Base-by-base conservation (phyloP, 148 eudicot genomes). In the Dianthus caryophyllus region DNA sequence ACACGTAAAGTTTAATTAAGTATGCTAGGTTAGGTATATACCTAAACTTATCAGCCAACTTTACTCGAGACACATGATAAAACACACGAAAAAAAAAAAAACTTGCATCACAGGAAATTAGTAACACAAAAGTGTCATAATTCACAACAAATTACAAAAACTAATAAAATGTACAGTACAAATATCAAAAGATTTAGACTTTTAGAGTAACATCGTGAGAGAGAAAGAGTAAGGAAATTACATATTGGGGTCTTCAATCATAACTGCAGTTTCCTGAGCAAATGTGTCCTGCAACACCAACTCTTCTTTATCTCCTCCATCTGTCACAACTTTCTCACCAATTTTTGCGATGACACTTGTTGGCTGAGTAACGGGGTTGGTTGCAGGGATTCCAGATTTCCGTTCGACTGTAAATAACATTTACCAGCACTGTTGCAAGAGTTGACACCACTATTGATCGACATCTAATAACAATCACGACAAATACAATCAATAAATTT, bases 171-270 rank as follows among this genome's bases (percentile, higher is more conserved):
- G 6, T 55, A 26, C n/a, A 58, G n/a, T 10, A 29, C 2, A 59
- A 17, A 17, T 14, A 33, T 2, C 31, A 20, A 33, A 27, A 38
- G 44, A 50, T 61, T 49, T 9, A 16, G 36, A 4, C 1, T 21
- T 9, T 11, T 7, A 46, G 24, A 51, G 27, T 48, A 64, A 55
- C 27, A 36, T 0, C 14, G 41, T 61, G 14, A 36, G 38, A 50
- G 56, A 60, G 59, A 60, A 14, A 58, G 64, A 44, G 22, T n/a
- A n/a, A 50, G 47, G 5, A 64, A 55, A 66, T 70, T 81, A 93
- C 98, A 93, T 89, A 78, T 87, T 89, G 39, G 98, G 98, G 67
- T 93, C 98, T 83, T 93, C 98, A n/a, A 84, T 86, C 91, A 85
- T 75, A 73, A 93, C 98, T 80, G 98, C 98, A 76, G 98, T 93